phyloP scores from a whole-genome alignment of 768 basidiomycete species.

The Termitomyces sp. region DNA sequence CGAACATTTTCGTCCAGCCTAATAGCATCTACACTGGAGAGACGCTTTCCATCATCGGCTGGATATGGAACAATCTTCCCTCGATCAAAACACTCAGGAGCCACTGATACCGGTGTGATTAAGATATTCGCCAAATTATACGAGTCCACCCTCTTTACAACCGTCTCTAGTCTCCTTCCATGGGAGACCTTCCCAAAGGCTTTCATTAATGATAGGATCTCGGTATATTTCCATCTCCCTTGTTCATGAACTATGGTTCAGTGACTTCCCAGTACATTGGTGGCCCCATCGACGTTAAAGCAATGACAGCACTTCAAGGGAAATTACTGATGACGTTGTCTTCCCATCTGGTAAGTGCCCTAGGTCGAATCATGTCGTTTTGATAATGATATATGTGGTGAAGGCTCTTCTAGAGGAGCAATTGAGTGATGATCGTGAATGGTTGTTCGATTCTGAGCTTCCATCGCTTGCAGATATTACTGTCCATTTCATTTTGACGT shows the following conservation, averaged over 20 bases:
- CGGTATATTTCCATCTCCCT: conserved; percentile 25
- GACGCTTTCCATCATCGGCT: conserved; percentile 46
- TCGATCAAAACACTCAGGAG: conserved; percentile 33
- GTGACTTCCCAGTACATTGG: conserved; percentile 25
- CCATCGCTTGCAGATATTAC: conserved; percentile 53
- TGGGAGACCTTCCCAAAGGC: conserved; percentile 43
- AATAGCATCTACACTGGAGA: conserved; percentile 48
- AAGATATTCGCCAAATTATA: conserved; percentile 46
- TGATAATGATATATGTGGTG: neutral
- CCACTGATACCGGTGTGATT: conserved; percentile 41
- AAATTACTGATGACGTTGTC: conserved; percentile 34
- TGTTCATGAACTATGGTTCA: neutral
- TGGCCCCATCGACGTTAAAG: conserved; percentile 32
- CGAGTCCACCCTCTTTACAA: conserved; percentile 41
- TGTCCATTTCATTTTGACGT: conserved; percentile 43
- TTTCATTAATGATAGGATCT: conserved; percentile 47
- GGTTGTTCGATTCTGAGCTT: conserved; percentile 51
- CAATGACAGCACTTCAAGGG: conserved; percentile 4
- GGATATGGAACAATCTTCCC: conserved; percentile 50
- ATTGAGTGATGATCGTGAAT: conserved; percentile 49
- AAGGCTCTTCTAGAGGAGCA: conserved; percentile 36
- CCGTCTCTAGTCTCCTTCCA: conserved; percentile 37
- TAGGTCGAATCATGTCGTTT: neutral
- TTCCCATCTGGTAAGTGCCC: conserved; percentile 40
- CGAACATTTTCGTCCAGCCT: conserved; percentile 25